Conservation (phyloP, 2,329 filamentous ascomycete genomes). For the Aspergillus fijiensis region DNA sequence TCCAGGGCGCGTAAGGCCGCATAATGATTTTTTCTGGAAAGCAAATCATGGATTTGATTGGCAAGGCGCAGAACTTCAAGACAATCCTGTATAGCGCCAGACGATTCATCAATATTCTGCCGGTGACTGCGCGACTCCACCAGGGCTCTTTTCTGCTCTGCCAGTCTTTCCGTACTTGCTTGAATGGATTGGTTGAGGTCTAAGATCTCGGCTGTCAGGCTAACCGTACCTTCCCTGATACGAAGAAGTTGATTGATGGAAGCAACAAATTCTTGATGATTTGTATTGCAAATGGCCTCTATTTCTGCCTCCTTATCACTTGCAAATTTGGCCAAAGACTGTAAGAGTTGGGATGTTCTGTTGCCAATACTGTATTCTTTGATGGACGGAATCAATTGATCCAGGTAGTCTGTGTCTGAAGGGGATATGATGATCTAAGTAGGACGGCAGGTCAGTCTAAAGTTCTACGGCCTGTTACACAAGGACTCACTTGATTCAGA, state of each 20-base stretch:
- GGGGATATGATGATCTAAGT: conserved; percentile 84
- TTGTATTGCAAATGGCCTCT: conserved; percentile 88
- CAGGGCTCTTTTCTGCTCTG: conserved; percentile 88
- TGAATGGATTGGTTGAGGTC: conserved; percentile 93
- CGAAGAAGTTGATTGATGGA: conserved; percentile 93
- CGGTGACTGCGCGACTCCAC: conserved; percentile 89
- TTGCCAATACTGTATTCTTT: conserved; percentile 82
- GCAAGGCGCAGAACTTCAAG: conserved; percentile 88
- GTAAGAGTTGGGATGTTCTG: conserved; percentile 69
- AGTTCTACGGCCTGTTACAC: background rate
- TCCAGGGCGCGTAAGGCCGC: conserved; percentile 89
- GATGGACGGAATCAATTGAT: conserved; percentile 90
- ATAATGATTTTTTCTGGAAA: conserved; percentile 93
- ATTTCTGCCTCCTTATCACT: conserved; percentile 87
- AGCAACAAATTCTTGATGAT: conserved; percentile 92
- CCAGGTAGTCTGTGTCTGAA: conserved; percentile 89
- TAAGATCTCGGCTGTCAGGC: conserved; percentile 85
- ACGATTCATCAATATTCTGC: conserved; percentile 93
- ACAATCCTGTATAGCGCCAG: conserved; percentile 83
- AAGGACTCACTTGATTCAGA: conserved; percentile 39
- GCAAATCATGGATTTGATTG: conserved; percentile 89
- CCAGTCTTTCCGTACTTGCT: conserved; percentile 87
- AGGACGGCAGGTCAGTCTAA: conserved; percentile 16
- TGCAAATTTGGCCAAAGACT: conserved; percentile 77
- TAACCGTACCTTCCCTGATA: conserved; percentile 86